These are phyloP conservation scores for Globisporangium cystogenes DNA, from an alignment of 352 stramenopile species.

Conservation along the genomic window DNA sequence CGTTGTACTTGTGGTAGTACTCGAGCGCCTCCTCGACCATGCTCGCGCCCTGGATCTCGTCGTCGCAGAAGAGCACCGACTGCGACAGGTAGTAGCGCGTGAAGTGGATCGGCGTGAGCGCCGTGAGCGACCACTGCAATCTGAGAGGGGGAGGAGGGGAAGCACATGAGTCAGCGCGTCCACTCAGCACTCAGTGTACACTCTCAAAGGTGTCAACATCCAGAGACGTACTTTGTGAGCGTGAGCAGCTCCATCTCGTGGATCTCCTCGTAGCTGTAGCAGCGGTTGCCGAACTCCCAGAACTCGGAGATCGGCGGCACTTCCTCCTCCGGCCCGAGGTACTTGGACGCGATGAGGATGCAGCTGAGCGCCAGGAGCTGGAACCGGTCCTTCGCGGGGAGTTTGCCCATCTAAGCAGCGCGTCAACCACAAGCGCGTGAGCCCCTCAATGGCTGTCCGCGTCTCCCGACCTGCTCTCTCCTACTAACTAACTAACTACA, in stretches of 20 bases:
- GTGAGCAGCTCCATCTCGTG: constrained; percentile 62
- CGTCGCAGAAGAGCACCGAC: constrained; percentile 74
- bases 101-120: constrained; percentile 76
- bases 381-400: constrained; percentile 74
- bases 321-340: constrained; percentile 70
- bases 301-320: constrained; percentile 79
- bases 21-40: constrained; percentile 70
- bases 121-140: constrained; percentile 63
- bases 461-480: no score
- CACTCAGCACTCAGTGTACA: no score
- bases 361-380: constrained; percentile 80
- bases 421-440: no score
- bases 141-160: constrained; percentile 18
- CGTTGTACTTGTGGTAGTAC: constrained; percentile 82
- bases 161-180: constrained; percentile 2
- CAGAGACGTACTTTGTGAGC: constrained; percentile 31
- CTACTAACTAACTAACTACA: no score
- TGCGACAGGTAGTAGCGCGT: constrained; percentile 75
- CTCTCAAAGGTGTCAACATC: no score
- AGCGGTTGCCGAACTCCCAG: constrained; percentile 81
- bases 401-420: constrained; percentile 22
- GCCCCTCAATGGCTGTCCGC: no score
- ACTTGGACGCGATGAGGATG: constrained; percentile 79
- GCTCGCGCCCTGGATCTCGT: constrained; percentile 63
- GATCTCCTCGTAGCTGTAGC: constrained; percentile 84